A percentile compares a stretch with the other conserved stretches of the same genome.
Evolutionary conservation across 768 basidiomycete species (phyloP).

Genomic region (Nidularia sp.): DNA sequence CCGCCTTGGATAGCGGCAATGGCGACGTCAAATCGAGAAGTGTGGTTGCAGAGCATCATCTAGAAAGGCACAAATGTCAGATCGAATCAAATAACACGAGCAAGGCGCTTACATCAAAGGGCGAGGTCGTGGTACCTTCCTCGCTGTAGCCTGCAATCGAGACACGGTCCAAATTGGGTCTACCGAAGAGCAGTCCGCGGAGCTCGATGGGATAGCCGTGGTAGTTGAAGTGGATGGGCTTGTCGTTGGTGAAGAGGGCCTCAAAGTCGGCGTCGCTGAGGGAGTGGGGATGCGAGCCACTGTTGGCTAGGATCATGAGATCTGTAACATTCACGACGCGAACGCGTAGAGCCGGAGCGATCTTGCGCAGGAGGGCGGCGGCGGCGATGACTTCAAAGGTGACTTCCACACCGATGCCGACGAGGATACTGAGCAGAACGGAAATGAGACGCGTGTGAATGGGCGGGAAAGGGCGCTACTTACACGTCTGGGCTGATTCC

Average conservation of each 20-base stretch:
- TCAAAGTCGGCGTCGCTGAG: constrained; percentile 59
- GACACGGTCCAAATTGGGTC: constrained; percentile 45
- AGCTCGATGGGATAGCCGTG: constrained; percentile 79
- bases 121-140: constrained; percentile 79
- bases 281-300: constrained; percentile 75
- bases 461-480: constrained; percentile 10
- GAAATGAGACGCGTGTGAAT: not conserved
- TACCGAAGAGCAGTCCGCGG: constrained; percentile 59
- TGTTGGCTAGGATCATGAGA: constrained; percentile 72
- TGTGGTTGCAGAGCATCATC: constrained; percentile 75
- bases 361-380: constrained; percentile 69
- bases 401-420: constrained; percentile 84
- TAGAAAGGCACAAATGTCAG: constrained; percentile 13
- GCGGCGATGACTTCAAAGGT: constrained; percentile 90
- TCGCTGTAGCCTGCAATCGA: constrained; percentile 62
- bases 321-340: constrained; percentile 90
- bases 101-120: constrained; percentile 56
- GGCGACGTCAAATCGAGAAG: constrained; percentile 66
- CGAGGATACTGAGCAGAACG: constrained; percentile 60
- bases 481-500: constrained; percentile 73
- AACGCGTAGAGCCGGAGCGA: constrained; percentile 69
- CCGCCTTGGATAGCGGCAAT: constrained; percentile 55
- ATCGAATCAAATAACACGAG: constrained; percentile 2
- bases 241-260: constrained; percentile 68
- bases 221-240: constrained; percentile 75